phyloP scores from a whole-genome alignment of 2,329 filamentous ascomycete species.

The Colletotrichum spaethianum region DNA sequence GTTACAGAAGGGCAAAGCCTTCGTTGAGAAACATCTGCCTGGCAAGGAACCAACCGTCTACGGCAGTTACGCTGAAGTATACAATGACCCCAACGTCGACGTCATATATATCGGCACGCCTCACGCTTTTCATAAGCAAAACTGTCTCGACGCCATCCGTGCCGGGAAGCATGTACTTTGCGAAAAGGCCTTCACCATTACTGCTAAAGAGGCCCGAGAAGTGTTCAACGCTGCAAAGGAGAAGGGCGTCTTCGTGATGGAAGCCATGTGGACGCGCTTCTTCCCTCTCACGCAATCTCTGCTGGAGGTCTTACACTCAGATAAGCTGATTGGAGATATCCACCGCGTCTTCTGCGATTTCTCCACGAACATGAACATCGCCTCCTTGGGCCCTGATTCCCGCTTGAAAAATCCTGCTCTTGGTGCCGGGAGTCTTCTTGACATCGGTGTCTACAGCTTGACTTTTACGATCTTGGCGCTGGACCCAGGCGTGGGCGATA shows the following conservation, averaged over 20 bases:
- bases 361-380: constrained; percentile 53
- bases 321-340: constrained; percentile 57
- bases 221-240: constrained; percentile 56
- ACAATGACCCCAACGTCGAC: constrained; percentile 58
- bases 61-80: constrained; percentile 56
- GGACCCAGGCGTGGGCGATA: constrained; percentile 48
- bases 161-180: constrained; percentile 61
- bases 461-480: constrained; percentile 56
- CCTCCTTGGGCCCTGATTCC: constrained; percentile 49
- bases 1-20: constrained; percentile 54
- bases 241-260: constrained; percentile 60
- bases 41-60: constrained; percentile 51
- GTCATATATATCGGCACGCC: constrained; percentile 63
- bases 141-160: constrained; percentile 59
- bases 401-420: constrained; percentile 55
- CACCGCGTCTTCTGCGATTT: constrained; percentile 58
- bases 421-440: constrained; percentile 59
- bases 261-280: constrained; percentile 63
- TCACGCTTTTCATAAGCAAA: constrained; percentile 59
- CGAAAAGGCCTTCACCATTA: constrained; percentile 62
- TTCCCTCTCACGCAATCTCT: constrained; percentile 55
- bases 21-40: constrained; percentile 52
- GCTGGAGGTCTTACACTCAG: constrained; percentile 53
- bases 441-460: constrained; percentile 61
- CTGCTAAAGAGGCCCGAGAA: constrained; percentile 55